Percentiles rank a stretch among this genome's conserved stretches.
These are phyloP conservation scores for Leishmania tarentolae DNA, from an alignment of 208 protist genomes.

Conservation along the genomic window DNA sequence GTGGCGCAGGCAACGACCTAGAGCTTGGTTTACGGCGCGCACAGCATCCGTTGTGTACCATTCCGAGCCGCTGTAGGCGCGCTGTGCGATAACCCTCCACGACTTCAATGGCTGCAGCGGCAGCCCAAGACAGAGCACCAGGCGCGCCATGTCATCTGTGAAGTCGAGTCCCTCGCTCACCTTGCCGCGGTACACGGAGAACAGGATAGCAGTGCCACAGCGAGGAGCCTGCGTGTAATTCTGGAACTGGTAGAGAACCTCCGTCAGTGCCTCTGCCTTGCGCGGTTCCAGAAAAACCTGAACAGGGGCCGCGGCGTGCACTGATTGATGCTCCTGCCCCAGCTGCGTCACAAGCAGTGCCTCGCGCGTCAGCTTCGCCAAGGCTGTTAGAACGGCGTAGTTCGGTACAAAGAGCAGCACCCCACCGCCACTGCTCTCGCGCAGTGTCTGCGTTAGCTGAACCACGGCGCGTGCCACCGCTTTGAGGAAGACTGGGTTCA, in stretches of 20 bases:
- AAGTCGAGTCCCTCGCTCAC: conserved; percentile 97
- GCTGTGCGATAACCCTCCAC: conserved; percentile 63
- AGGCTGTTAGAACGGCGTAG: conserved; percentile 45
- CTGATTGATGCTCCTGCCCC: not conserved
- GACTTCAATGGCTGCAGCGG: conserved; percentile 71
- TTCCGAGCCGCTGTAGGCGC: conserved; percentile 61
- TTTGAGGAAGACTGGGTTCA: conserved; percentile 41
- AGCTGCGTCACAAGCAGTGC: conserved; percentile 11
- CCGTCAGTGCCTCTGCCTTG: conserved; percentile 30
- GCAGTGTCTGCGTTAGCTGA: conserved; percentile 42
- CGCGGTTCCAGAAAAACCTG: conserved; percentile 38
- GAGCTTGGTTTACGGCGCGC: conserved; percentile 96
- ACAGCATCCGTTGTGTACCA: conserved; percentile 93
- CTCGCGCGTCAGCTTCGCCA: conserved; percentile 29
- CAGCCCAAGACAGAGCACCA: conserved; percentile 94
- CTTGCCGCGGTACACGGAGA: conserved; percentile 95
- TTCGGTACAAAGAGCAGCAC: conserved; percentile 95
- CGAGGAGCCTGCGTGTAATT: conserved; percentile 17
- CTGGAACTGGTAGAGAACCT: conserved; percentile 31
- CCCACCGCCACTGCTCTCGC: conserved; percentile 53
- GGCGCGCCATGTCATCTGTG: conserved; percentile 91
- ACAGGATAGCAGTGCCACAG: conserved; percentile 34
- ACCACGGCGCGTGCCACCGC: conserved; percentile 49
- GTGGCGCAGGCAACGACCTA: conserved; percentile 96
- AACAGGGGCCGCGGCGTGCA: not conserved